A percentile compares a stretch with the other conserved stretches of the same genome.
These are phyloP conservation scores for Monosporozyma solicola DNA, from an alignment of 805 yeast species.

Conservation along the genomic window DNA sequence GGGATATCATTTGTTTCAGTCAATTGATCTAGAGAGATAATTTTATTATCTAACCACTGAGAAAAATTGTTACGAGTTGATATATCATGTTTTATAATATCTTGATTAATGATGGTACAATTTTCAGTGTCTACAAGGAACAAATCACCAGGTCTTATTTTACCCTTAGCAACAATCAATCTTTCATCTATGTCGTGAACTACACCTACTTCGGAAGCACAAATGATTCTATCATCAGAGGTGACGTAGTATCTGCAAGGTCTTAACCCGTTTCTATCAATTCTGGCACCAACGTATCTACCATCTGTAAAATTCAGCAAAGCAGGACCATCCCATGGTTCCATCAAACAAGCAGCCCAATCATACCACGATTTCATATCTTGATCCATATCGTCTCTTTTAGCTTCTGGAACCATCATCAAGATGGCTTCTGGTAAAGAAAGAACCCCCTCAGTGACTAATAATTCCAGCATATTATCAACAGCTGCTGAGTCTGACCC, in stretches of 20 bases:
- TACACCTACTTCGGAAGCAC: conserved; percentile 98
- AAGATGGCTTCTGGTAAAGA: conserved; percentile 95
- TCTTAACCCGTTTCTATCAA: conserved; percentile 94
- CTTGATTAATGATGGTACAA: conserved; percentile 90
- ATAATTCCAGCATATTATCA: conserved; percentile 87
- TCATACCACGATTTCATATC: conserved; percentile 91
- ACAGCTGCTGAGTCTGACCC: conserved; percentile 98
- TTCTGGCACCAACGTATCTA: conserved; percentile 95
- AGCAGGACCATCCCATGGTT: conserved; percentile 99
- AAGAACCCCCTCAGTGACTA: conserved; percentile 84
- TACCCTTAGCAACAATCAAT: conserved; percentile 78
- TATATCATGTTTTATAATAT: conserved; percentile 72
- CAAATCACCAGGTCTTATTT: conserved; percentile 95
- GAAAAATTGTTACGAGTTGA: conserved; percentile 83
- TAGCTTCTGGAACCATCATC: conserved; percentile 96
- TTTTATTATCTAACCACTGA: conserved; percentile 80
- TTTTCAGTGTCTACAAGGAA: conserved; percentile 86
- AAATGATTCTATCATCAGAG: conserved; percentile 87
- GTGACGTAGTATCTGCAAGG: conserved; percentile 97
- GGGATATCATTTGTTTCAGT: conserved; percentile 11
- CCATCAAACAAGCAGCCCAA: conserved; percentile 99
- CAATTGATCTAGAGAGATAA: conserved; percentile 67
- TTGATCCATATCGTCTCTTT: conserved; percentile 96
- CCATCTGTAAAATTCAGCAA: conserved; percentile 94
- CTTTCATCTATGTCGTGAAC: conserved; percentile 75